Percentiles rank a stretch among this genome's conserved stretches.
These are phyloP conservation scores for Coemansia biformis DNA, from an alignment of 192 early-diverging fungal species.

Conservation along the genomic window DNA sequence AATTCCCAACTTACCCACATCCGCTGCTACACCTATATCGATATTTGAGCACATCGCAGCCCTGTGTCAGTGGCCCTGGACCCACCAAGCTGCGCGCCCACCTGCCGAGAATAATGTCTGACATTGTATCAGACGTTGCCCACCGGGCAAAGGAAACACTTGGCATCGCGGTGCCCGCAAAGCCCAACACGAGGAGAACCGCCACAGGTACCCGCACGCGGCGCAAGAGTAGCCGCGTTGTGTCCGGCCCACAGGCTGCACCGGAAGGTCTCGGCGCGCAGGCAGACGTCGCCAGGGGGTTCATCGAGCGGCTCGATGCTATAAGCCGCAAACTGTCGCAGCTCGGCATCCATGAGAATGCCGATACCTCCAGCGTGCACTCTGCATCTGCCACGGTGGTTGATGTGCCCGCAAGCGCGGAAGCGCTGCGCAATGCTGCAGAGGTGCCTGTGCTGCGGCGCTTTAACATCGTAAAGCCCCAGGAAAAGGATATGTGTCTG, in stretches of 20 bases:
- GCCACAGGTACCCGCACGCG: constrained; percentile 3
- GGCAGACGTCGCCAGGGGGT: not conserved
- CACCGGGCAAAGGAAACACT: not conserved
- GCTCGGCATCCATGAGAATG: constrained; percentile 4
- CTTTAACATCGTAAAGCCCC: constrained; percentile 4
- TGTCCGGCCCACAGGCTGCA: too few species aligned
- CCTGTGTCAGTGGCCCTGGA: too few species aligned
- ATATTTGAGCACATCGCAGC: not conserved
- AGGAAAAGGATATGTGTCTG: constrained; percentile 22
- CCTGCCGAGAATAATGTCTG: not conserved
- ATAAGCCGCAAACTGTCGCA: constrained; percentile 22
- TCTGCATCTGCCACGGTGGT: too few species aligned
- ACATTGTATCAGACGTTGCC: not conserved
- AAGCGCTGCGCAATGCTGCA: not conserved
- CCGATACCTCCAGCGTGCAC: too few species aligned
- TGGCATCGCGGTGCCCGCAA: constrained; percentile 1
- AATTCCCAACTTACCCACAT: too few species aligned
- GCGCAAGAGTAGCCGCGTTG: constrained; percentile 13
- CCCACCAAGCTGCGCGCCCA: not conserved
- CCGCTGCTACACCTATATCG: too few species aligned
- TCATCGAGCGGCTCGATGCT: constrained; percentile 17
- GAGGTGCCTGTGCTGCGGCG: not conserved
- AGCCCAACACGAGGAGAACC: constrained; percentile 1
- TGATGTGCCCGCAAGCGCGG: too few species aligned
- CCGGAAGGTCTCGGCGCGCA: not conserved